Evolutionary conservation across 2,329 filamentous ascomycete genomes (phyloP).

Genomic region (Colletotrichum sp.): DNA sequence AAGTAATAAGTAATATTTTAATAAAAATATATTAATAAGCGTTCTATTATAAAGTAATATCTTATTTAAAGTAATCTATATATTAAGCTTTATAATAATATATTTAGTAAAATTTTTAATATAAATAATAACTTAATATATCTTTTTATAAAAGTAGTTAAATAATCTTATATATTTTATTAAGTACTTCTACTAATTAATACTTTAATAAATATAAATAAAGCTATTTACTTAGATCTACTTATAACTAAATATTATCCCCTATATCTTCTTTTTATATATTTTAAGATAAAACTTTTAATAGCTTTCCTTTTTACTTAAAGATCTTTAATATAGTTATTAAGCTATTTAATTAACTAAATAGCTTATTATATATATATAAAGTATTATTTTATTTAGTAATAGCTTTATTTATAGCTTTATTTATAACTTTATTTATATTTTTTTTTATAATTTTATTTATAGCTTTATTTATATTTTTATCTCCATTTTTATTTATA

Average conservation of each 20-base stretch:
- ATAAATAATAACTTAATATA: too few relatives aligned
- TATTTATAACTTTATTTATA: neutral
- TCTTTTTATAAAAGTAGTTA: neutral
- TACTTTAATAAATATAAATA: neutral
- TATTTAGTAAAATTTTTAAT: too few relatives aligned
- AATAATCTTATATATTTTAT: neutral
- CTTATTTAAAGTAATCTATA: too few relatives aligned
- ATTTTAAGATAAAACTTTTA: neutral
- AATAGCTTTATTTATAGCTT: neutral
- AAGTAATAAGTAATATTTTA: too few relatives aligned
- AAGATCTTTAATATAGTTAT: neutral
- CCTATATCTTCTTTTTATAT: neutral
- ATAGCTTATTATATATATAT: neutral
- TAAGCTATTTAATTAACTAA: neutral
- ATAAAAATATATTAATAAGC: too few relatives aligned
- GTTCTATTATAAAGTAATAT: too few relatives aligned
- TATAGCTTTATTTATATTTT: too few relatives aligned
- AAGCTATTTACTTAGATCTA: neutral
- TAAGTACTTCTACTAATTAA: neutral
- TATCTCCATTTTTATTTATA: neutral
- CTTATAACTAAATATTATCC: neutral
- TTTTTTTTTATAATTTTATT: too few relatives aligned
- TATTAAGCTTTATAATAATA: too few relatives aligned
- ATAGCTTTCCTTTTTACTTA: neutral
- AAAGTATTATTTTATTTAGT: neutral